phyloP scores from a whole-genome alignment of 192 early-diverging fungal genomes.

The Helicostylum pulchrum region DNA sequence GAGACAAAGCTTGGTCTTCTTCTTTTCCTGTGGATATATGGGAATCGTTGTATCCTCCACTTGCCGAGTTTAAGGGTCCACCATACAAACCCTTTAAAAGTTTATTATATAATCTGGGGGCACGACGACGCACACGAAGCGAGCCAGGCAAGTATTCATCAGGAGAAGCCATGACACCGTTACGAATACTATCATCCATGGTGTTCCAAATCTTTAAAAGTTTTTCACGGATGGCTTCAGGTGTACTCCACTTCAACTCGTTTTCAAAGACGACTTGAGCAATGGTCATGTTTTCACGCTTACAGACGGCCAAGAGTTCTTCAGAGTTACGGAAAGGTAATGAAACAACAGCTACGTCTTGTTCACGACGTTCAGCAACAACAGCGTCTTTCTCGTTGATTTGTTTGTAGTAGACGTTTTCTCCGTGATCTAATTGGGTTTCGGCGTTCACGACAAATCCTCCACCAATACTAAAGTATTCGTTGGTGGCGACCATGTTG shows the following conservation, averaged over 20 bases:
- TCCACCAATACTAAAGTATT: constrained; percentile 94
- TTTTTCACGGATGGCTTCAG: constrained; percentile 74
- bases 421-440: constrained; percentile 72
- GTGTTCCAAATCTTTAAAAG: constrained; percentile 84
- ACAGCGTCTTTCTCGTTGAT: constrained; percentile 30
- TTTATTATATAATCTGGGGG: constrained; percentile 83
- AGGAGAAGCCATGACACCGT: constrained; percentile 60
- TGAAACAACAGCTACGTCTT: constrained; percentile 73
- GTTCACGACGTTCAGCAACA: constrained; percentile 56
- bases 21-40: constrained; percentile 17
- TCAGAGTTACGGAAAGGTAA: constrained; percentile 82
- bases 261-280: constrained; percentile 94
- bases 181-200: constrained; percentile 85
- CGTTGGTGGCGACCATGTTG: constrained; percentile 87
- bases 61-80: constrained; percentile 15
- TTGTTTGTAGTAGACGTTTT: constrained; percentile 48
- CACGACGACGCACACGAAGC: constrained; percentile 79
- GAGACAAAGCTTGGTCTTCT: background rate
- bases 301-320: constrained; percentile 79
- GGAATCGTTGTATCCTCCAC: constrained; percentile 20
- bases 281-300: constrained; percentile 80
- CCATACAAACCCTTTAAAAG: constrained; percentile 74
- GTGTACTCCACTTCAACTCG: constrained; percentile 84
- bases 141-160: constrained; percentile 66
- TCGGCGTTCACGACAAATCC: constrained; percentile 94